A percentile compares a stretch with the other conserved stretches of the same genome.
phyloP scores from a whole-genome alignment of 1,284 basidiomycete species.

The Ustilago xerochloae region DNA sequence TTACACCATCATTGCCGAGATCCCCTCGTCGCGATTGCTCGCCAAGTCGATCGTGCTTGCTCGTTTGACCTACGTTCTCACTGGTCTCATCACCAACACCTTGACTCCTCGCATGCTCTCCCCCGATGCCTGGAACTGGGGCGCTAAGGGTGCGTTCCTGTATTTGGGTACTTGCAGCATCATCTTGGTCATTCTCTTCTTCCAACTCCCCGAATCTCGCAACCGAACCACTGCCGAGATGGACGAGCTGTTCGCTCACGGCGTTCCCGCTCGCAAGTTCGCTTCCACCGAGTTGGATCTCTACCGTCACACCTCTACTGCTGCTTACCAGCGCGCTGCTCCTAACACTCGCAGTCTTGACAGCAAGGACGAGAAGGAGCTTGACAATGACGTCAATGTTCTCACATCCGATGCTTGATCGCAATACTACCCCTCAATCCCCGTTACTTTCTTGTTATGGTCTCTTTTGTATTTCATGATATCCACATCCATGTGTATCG shows the following conservation, averaged over 20 bases:
- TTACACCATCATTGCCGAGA: conserved; percentile 71
- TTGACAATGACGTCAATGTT: no score
- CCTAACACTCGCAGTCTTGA: no score
- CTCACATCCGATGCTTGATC: no score
- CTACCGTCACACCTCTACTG: no score
- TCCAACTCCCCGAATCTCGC: conserved; percentile 60
- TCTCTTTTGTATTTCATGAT: no score
- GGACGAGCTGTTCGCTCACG: conserved; percentile 58
- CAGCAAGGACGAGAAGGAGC: no score
- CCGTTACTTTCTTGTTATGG: no score
- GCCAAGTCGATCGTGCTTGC: conserved; percentile 73
- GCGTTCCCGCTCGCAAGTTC: conserved; percentile 67
- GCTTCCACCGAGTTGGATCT: neutral
- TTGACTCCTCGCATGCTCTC: conserved; percentile 70
- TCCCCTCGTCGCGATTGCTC: conserved; percentile 70
- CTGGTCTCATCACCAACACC: conserved; percentile 68
- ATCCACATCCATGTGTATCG: no score
- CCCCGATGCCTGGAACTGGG: conserved; percentile 70
- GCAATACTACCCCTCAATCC: no score
- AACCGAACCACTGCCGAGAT: conserved; percentile 56
- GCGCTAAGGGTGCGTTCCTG: conserved; percentile 69
- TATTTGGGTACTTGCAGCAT: conserved; percentile 67
- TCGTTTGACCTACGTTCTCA: conserved; percentile 69
- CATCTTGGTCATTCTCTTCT: conserved; percentile 44
- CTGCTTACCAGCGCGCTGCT: no score